Conservation (phyloP, 2,329 filamentous ascomycete species). For the Blastomyces parvus region DNA sequence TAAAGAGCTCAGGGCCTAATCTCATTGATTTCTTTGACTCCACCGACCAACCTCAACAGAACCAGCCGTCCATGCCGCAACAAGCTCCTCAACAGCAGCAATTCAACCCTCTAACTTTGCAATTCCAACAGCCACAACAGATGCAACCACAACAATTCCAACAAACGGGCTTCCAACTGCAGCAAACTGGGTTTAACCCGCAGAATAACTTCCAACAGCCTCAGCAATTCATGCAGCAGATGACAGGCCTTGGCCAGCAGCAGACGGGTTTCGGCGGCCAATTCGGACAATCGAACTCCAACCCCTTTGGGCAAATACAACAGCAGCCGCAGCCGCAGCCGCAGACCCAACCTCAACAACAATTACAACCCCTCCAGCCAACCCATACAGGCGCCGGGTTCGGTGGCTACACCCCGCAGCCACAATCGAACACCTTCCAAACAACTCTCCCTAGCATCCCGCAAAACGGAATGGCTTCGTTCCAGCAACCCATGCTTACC, state of each 20-base stretch:
- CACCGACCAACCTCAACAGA: conserved; percentile 70
- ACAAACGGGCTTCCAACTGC: conserved; percentile 28
- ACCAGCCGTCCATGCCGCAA: conserved; percentile 54
- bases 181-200: conserved; percentile 17
- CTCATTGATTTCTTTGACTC: conserved; percentile 80
- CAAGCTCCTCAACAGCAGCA: conserved; percentile 30
- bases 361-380: conserved; percentile 45
- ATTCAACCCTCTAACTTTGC: conserved; percentile 18
- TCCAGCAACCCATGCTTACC: conserved; percentile 31
- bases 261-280: conserved; percentile 19
- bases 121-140: conserved; percentile 20
- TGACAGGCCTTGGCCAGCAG: conserved; percentile 15
- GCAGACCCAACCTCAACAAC: conserved; percentile 14
- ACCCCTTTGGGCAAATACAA: conserved; percentile 24
- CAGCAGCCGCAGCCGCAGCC: conserved; percentile 8
- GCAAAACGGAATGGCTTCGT: conserved; percentile 41
- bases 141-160: conserved; percentile 20
- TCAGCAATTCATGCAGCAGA: conserved; percentile 8
- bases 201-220: conserved; percentile 21
- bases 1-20: conserved; percentile 48
- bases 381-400: conserved; percentile 69
- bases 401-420: conserved; percentile 65
- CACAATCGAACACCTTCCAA: conserved; percentile 44
- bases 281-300: conserved; percentile 28
- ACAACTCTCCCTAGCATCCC: conserved; percentile 38